Evolutionary conservation across 176 grass and related monocot species (phyloP), one percentile per base, ranked within the genome.

Genomic region (Thinopyrum elongatum): DNA sequence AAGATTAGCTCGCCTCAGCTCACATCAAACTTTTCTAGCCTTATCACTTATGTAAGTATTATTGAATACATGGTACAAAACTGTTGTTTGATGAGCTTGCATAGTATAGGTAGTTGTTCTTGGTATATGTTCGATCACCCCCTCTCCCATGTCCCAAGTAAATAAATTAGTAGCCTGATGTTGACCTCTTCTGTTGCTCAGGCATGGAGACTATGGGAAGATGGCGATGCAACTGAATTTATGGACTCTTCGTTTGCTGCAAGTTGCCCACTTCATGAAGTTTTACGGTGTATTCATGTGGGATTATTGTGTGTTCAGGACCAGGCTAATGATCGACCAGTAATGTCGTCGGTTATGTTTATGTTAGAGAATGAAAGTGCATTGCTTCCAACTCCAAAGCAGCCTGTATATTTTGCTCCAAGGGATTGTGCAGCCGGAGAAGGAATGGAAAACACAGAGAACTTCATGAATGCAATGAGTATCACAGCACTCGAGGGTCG

Each of bases 261-360:
- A 8, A 66, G 49, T 17, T 93, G 25, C 1, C 3, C 47, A 16
- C 4, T 49, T 5, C 15, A 34, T 23, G 67, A 86, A 65, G 67
- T 80, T 17, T 66, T 85, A 15, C 83, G 19, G 23, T 93, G 88
- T 17, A 39, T 88, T 31, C 85, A 91, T 13, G 58, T 88, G 14
- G 85, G 82, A 1, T 53, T 88, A 6, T 16, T 90, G 9, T 93
- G 91, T 42, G 86, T 89, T 23, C 86, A 94, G 67, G 80, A 94
- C 36, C 33, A 30, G n/a, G 74, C 83, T 1, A 72, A 28, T 12
- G 70, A 53, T 6, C 88, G 92, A 44, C 89, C 92, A 46, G 79
- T 28, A 2, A 94, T 91, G 82, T 84, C 86, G 58, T 62, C 19
- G 5, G 49, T 91, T 7, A 61, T 89, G 10, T 77, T 29, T 65